These are phyloP conservation scores for Stephanodiscus triporus DNA, from an alignment of 108 stramenopile species.

Conservation along the genomic window DNA sequence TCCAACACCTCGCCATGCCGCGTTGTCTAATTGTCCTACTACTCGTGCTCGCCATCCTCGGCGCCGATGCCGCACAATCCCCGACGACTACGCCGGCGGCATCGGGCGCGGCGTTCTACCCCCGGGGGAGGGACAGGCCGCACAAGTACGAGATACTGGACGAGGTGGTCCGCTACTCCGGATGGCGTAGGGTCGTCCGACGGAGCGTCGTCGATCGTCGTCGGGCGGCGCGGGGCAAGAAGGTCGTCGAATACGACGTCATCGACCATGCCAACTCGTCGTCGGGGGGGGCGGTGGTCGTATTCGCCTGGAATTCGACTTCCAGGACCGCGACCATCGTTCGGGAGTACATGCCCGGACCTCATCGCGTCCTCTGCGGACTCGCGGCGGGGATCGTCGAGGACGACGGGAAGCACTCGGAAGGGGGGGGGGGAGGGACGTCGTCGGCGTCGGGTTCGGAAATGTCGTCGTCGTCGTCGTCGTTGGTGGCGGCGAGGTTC, in stretches of 20 bases:
- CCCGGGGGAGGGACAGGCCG: conserved; percentile 33
- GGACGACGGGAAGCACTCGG: conserved; percentile 59
- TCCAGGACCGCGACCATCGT: conserved; percentile 76
- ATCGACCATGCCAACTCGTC: conserved; percentile 42
- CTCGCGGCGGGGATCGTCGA: conserved; percentile 83
- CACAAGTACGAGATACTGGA: conserved; percentile 59
- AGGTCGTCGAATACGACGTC: conserved; percentile 70
- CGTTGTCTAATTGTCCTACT: too few species aligned
- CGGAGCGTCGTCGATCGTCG: conserved; percentile 57
- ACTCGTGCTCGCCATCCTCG: too few species aligned
- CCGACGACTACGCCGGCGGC: background rate
- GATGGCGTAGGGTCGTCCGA: conserved; percentile 69
- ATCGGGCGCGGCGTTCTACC: background rate
- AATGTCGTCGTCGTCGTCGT: background rate
- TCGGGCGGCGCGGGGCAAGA: too few species aligned
- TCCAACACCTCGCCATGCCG: too few species aligned
- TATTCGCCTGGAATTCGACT: conserved; percentile 82
- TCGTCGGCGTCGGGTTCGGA: background rate
- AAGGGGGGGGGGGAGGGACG: conserved; percentile 11
- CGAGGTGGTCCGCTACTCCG: conserved; percentile 60
- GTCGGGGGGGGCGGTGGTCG: conserved; percentile 62
- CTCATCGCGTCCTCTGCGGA: conserved; percentile 62
- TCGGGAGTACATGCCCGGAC: conserved; percentile 83
- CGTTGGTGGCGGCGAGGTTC: conserved; percentile 58
- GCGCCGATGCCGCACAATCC: too few species aligned